These are phyloP conservation scores for Ensete glaucum DNA, from an alignment of 176 grass and related monocot genomes.

Conservation along the genomic window DNA sequence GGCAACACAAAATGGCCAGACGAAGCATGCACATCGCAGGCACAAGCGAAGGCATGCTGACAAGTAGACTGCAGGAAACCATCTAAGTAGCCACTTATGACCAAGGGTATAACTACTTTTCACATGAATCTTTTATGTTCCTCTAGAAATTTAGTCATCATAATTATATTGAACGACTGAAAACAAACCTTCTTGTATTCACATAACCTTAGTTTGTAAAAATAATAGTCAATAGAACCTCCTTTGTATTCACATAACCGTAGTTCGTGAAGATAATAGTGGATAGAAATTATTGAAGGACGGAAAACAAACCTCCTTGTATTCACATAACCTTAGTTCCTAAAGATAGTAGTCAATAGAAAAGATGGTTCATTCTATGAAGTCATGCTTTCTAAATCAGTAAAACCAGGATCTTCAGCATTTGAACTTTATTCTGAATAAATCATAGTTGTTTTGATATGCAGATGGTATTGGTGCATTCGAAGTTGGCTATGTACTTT, in stretches of 20 bases:
- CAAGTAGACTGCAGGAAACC: conserved; percentile 31
- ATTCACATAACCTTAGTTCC: too few relatives aligned
- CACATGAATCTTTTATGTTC: background rate
- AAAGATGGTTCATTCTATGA: background rate
- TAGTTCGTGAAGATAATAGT: too few relatives aligned
- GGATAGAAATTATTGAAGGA: background rate
- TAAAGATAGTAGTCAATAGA: background rate
- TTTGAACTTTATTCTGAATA: background rate
- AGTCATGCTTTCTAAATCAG: too few relatives aligned
- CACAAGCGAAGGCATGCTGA: conserved; percentile 71
- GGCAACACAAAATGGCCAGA: conserved; percentile 29
- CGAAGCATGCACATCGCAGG: conserved; percentile 36
- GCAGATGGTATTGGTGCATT: background rate
- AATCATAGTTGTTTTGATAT: background rate
- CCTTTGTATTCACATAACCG: background rate
- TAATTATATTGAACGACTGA: background rate
- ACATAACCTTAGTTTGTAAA: background rate
- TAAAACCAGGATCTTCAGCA: too few relatives aligned
- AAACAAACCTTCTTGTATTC: background rate
- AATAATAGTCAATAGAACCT: background rate
- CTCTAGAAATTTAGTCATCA: background rate
- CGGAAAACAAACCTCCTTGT: background rate
- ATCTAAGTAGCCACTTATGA: background rate
- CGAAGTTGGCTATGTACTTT: too few relatives aligned
- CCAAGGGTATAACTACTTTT: background rate